Base-by-base conservation (phyloP, 1,139 yeast genomes). In the Hansenula sp. region DNA sequence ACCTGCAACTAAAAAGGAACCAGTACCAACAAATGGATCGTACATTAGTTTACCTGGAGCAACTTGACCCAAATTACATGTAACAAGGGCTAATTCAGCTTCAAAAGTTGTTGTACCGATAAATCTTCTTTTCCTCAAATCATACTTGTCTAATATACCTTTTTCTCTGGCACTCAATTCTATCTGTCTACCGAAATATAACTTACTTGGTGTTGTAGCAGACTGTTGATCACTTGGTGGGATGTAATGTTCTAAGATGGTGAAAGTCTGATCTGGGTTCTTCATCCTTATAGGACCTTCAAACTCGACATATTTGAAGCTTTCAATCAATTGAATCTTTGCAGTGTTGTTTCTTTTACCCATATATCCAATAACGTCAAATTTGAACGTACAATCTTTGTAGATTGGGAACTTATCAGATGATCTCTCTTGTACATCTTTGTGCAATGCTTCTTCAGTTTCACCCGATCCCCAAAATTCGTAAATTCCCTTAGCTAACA, bases 21-120 rank as follows among this genome's bases (percentile, higher is more conserved):
- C 99, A 0, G 99, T 93, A 0, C 99, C 99, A 3, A 88, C 88
- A 67, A 93, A 93, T 13, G 99, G 99, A 65, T 93, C 99, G 60
- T 89, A 93, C 56, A 86, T 78, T 6, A 90, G 61, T 44, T 81
- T 77, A 0, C 84, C 86, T 0, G 74, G 70, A 29, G 66, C 71
- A 11, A 84, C 88, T 51, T 86, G 91, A 0, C 89, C 96, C 44
- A 93, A 75, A 59, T 93, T 93, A 60, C 96, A 86, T 16, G 95
- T 82, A 15, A 90, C 84, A 41, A 91, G 65, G 0, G 97, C 81
- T 50, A 84, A 66, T 57, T 84, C 94, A 0, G 97, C 96, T 55
- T 93, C 99, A 65, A 93, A 93, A 11, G 97, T 87, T 0, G 99
- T 93, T 13, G 99, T 93, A 1, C 99, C 99, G 49, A 90, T 91